These are phyloP conservation scores for Wickerhamiella qilinensis DNA, from an alignment of 805 yeast species.

Conservation along the genomic window DNA sequence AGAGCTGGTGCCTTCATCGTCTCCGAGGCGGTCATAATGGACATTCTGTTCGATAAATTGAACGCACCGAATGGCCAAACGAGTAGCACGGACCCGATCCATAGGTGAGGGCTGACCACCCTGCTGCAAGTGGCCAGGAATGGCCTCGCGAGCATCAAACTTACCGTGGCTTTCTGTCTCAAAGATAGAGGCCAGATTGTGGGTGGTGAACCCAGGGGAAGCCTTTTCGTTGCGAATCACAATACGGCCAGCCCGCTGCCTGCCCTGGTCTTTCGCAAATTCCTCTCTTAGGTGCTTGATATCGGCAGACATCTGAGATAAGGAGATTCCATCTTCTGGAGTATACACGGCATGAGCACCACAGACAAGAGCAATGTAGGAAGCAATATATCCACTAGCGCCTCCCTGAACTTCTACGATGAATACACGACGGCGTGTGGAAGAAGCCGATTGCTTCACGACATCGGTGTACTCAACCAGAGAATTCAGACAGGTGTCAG, in stretches of 20 bases:
- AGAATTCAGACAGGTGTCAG: constrained; percentile 89
- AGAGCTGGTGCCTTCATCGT: constrained; percentile 9
- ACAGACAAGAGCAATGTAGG: constrained; percentile 64
- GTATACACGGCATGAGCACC: constrained; percentile 87
- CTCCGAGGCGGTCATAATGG: constrained; percentile 4
- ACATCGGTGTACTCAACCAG: constrained; percentile 88
- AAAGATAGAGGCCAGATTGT: constrained; percentile 68
- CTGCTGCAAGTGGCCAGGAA: constrained; percentile 97
- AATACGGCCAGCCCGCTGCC: constrained; percentile 70
- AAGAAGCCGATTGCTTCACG: constrained; percentile 85
- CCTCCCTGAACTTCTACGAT: constrained; percentile 99
- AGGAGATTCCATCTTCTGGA: constrained; percentile 68
- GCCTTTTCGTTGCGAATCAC: constrained; percentile 74
- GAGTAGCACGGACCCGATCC: constrained; percentile 78
- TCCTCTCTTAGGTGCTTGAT: constrained; percentile 50
- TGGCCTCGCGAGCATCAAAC: constrained; percentile 85
- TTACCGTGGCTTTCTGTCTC: constrained; percentile 58
- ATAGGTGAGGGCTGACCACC: constrained; percentile 91
- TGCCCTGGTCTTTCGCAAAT: constrained; percentile 60
- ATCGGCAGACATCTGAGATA: constrained; percentile 59
- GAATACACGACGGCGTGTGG: constrained; percentile 84
- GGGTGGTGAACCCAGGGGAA: constrained; percentile 65
- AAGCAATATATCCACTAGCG: constrained; percentile 83
- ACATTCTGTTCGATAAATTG: constrained; percentile 59
- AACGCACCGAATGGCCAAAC: constrained; percentile 80